Evolutionary conservation across 2,329 filamentous ascomycete species (phyloP).

Genomic region (Nemania sp.): DNA sequence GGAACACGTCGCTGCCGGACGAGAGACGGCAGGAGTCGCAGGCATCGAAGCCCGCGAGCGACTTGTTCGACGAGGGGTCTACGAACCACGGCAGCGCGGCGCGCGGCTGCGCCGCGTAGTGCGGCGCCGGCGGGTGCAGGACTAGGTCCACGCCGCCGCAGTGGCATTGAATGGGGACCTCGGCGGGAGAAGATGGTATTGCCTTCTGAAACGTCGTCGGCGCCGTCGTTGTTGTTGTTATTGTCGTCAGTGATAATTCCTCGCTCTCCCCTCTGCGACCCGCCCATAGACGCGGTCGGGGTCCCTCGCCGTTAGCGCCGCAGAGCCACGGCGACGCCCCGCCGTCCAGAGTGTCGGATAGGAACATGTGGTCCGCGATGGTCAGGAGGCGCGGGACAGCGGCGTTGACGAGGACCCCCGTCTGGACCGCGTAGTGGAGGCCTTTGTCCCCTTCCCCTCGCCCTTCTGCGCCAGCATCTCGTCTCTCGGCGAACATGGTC

Average conservation of each 20-base stretch:
- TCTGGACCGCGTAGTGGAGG: constrained; percentile 41
- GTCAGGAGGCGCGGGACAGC: constrained; percentile 39
- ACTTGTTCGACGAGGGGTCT: constrained; percentile 49
- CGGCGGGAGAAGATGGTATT: neutral
- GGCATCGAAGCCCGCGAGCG: constrained; percentile 46
- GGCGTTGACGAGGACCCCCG: constrained; percentile 45
- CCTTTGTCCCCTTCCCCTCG: neutral
- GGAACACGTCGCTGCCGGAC: constrained; percentile 48
- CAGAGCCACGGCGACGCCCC: constrained; percentile 54
- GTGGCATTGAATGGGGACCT: constrained; percentile 49
- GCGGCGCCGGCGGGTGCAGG: constrained; percentile 40
- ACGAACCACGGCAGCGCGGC: constrained; percentile 49
- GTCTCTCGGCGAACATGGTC: constrained; percentile 47
- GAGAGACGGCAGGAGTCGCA: constrained; percentile 54
- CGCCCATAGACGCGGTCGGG: constrained; percentile 35
- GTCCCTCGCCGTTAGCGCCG: constrained; percentile 40
- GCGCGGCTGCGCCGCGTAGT: constrained; percentile 34
- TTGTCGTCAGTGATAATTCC: neutral
- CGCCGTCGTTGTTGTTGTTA: no score
- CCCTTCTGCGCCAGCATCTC: neutral
- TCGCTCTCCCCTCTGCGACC: constrained; percentile 7
- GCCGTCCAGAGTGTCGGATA: constrained; percentile 57
- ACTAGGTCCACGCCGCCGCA: constrained; percentile 52
- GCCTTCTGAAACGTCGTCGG: neutral
- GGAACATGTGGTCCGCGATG: constrained; percentile 47